Percentiles rank a stretch among this genome's conserved stretches.
Conservation (phyloP, 495 filamentous ascomycete genomes). For the Podospora conica region DNA sequence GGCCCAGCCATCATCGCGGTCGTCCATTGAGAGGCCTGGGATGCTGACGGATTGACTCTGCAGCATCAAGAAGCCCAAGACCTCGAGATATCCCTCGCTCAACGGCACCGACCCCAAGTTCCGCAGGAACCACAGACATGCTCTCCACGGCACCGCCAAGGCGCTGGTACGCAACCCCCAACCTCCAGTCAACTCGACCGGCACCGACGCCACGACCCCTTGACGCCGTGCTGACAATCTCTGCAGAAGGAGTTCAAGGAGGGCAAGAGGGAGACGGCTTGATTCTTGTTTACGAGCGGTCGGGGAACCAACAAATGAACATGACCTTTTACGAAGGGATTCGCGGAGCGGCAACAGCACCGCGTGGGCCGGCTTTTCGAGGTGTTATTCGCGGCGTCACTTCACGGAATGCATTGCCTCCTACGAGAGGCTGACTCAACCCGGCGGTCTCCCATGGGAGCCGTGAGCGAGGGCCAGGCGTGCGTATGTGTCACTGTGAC, state of each 20-base stretch:
- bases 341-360: constrained; percentile 20
- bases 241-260: constrained; percentile 94
- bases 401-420: constrained; percentile 29
- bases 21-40: constrained; percentile 2
- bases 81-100: constrained; percentile 94
- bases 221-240: constrained; percentile 35
- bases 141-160: constrained; percentile 95
- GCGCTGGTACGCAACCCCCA: constrained; percentile 69
- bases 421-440: constrained; percentile 18
- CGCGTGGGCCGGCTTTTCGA: constrained; percentile 29
- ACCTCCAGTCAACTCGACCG: neutral
- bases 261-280: constrained; percentile 90
- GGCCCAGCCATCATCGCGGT: constrained; percentile 16
- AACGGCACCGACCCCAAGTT: constrained; percentile 99
- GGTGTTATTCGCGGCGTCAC: constrained; percentile 32
- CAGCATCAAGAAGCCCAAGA: constrained; percentile 99
- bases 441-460: neutral
- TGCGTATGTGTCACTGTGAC: neutral
- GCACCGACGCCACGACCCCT: neutral
- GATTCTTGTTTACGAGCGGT: constrained; percentile 36
- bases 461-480: neutral
- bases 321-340: constrained; percentile 30
- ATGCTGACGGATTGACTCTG: constrained; percentile 14
- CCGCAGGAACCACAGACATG: constrained; percentile 98
- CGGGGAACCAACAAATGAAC: constrained; percentile 22